phyloP scores from a whole-genome alignment of 2,329 filamentous ascomycete species.

The Nigrospora sphaerica region DNA sequence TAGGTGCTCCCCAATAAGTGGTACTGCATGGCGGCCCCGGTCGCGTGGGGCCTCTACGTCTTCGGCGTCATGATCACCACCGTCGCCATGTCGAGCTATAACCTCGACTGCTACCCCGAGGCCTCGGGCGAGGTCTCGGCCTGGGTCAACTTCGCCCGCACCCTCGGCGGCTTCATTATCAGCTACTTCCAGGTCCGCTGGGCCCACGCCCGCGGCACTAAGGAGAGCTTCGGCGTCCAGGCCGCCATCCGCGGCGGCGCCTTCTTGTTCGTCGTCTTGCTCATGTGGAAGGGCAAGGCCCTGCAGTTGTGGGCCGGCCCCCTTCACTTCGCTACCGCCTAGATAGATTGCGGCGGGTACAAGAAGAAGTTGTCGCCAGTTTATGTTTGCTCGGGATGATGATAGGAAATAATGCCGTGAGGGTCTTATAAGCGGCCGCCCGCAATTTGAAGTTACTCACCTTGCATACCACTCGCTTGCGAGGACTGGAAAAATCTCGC shows the following conservation, averaged over 20 bases:
- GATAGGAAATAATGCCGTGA: too few species aligned
- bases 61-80: constrained; percentile 50
- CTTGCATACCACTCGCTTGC: too few species aligned
- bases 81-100: constrained; percentile 43
- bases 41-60: constrained; percentile 46
- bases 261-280: constrained; percentile 25
- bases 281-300: constrained; percentile 29
- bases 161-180: constrained; percentile 42
- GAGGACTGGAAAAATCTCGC: too few species aligned
- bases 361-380: too few species aligned
- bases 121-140: constrained; percentile 45
- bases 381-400: too few species aligned
- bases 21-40: constrained; percentile 43
- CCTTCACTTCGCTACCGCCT: constrained; percentile 21
- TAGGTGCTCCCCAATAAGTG: constrained; percentile 40
- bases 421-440: too few species aligned
- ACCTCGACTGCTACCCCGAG: constrained; percentile 47
- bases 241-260: constrained; percentile 29
- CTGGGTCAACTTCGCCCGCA: constrained; percentile 43
- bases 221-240: constrained; percentile 38
- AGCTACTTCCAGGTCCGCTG: constrained; percentile 46
- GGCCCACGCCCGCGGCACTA: constrained; percentile 34
- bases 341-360: not conserved
- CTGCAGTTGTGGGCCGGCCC: constrained; percentile 26
- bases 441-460: too few species aligned